Conservation (phyloP, 768 basidiomycete species). For the Calocera cornea region DNA sequence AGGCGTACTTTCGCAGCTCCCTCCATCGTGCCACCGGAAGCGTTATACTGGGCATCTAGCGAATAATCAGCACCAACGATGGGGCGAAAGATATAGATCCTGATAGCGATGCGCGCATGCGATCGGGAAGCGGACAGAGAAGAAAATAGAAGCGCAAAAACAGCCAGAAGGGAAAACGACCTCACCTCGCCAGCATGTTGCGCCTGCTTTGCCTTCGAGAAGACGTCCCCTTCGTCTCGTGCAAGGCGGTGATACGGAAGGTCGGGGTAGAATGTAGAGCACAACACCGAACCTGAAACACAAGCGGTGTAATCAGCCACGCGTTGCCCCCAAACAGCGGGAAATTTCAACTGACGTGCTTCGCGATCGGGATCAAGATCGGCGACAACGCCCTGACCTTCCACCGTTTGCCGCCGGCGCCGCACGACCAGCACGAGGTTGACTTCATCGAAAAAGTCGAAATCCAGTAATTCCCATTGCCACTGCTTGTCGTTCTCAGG, state of each 20-base stretch:
- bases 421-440: conserved; percentile 51
- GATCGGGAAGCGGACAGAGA: background rate
- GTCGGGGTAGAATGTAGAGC: background rate
- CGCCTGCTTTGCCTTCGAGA: background rate
- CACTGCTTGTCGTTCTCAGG: background rate
- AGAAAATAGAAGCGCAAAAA: background rate
- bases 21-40: background rate
- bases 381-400: background rate
- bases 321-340: background rate
- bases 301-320: background rate
- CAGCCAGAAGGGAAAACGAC: background rate
- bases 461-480: conserved; percentile 39
- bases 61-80: background rate
- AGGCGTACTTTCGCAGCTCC: background rate
- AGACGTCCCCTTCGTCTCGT: background rate
- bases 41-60: background rate
- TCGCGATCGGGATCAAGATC: background rate
- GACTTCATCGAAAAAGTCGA: conserved; percentile 70
- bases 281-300: background rate
- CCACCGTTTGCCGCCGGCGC: background rate
- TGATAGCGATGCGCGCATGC: background rate
- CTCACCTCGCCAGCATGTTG: background rate
- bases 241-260: background rate
- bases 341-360: background rate
- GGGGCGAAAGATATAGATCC: background rate